Conservation (phyloP, 2,329 filamentous ascomycete species). For the Coccinonectria pachysandricola region DNA sequence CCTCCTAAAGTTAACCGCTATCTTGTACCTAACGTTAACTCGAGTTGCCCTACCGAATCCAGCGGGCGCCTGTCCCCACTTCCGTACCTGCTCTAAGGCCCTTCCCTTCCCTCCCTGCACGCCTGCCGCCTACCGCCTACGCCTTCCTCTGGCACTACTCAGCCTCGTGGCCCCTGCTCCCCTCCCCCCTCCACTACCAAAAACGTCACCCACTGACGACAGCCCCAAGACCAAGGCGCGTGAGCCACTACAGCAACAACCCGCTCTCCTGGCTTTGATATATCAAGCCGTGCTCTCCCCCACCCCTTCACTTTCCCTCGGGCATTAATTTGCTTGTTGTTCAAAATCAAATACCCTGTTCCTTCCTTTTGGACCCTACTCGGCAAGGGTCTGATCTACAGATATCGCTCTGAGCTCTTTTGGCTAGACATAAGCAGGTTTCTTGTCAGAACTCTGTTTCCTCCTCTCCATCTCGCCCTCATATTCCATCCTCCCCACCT, state of each 20-base stretch:
- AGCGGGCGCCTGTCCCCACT: no score
- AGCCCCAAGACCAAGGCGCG: constrained; percentile 22
- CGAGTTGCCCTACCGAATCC: constrained; percentile 1
- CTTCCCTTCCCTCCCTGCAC: constrained; percentile 3
- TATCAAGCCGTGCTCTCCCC: constrained; percentile 21
- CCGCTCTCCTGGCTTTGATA: constrained; percentile 16
- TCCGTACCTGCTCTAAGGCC: constrained; percentile 4
- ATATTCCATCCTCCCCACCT: constrained; percentile 6
- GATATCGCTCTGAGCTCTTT: no score
- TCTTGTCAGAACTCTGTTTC: no score
- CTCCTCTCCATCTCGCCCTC: constrained; percentile 5
- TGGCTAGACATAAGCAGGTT: no score
- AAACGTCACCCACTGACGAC: constrained; percentile 33
- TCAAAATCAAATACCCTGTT: no score
- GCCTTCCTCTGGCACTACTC: constrained; percentile 17
- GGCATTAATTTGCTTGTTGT: no score
- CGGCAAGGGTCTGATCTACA: no score
- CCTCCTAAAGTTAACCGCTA: no score
- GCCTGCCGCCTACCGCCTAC: constrained; percentile 2
- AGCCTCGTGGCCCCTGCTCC: constrained; percentile 27
- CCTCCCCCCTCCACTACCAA: constrained; percentile 13
- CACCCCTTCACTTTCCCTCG: no score
- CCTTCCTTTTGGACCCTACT: constrained; percentile 6
- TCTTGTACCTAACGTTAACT: no score
- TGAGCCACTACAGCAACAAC: no score